These are phyloP conservation scores for Phycomyces nitens DNA, from an alignment of 192 early-diverging fungal genomes.

Conservation along the genomic window DNA sequence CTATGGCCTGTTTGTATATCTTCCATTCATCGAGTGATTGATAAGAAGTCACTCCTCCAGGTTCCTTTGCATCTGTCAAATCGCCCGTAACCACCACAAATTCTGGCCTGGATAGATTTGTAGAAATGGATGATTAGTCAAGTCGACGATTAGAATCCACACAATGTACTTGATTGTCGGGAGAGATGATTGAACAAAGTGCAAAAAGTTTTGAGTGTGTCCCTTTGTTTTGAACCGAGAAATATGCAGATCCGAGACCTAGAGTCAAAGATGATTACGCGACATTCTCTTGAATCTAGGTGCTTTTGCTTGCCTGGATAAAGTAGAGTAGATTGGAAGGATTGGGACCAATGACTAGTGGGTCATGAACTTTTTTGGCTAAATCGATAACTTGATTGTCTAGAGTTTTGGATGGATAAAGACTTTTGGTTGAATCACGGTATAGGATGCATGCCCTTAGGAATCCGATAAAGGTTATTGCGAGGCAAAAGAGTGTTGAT, in stretches of 20 bases:
- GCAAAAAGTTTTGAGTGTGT: conserved; percentile 68
- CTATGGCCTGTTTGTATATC: conserved; percentile 62
- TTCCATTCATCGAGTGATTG: conserved; percentile 81
- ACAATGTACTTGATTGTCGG: conserved; percentile 62
- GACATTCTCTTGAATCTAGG: not conserved
- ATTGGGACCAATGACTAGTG: no score
- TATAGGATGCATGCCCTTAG: no score
- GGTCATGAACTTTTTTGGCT: no score
- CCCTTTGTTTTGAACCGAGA: conserved; percentile 63
- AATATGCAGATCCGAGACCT: conserved; percentile 85
- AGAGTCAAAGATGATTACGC: conserved; percentile 10
- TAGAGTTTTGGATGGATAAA: no score
- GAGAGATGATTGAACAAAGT: conserved; percentile 66
- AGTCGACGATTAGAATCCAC: no score
- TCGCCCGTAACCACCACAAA: conserved; percentile 84
- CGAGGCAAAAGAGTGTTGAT: no score
- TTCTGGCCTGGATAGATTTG: conserved; percentile 45
- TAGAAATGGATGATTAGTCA: no score
- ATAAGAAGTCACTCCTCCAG: conserved; percentile 54
- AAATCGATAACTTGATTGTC: no score
- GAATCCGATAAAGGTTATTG: no score
- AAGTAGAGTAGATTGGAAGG: conserved; percentile 58
- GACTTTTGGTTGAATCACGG: no score
- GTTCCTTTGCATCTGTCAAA: conserved; percentile 82
- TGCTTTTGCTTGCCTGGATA: conserved; percentile 49